These are phyloP conservation scores for Backusella parvicylindrica DNA, from an alignment of 192 early-diverging fungal genomes.

Conservation along the genomic window DNA sequence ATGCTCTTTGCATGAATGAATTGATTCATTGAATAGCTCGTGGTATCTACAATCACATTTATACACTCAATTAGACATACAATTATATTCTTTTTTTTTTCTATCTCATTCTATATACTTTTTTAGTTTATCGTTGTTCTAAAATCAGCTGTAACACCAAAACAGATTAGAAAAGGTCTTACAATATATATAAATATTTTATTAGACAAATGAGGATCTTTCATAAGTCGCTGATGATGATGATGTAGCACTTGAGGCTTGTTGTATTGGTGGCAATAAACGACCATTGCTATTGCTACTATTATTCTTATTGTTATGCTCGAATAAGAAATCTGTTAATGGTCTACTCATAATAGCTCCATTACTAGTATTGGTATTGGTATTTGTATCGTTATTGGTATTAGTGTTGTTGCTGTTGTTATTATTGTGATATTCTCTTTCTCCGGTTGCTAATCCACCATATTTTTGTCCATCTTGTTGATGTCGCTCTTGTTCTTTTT, in stretches of 20 bases:
- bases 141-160: not conserved
- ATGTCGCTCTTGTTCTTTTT: not conserved
- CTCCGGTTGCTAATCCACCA: not conserved
- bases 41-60: too few species aligned
- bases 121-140: not conserved
- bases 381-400: not conserved
- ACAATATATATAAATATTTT: not conserved
- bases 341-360: conserved; percentile 17
- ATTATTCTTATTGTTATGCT: not conserved
- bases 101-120: not conserved
- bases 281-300: not conserved
- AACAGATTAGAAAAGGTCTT: not conserved
- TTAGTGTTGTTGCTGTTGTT: not conserved
- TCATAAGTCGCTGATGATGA: not conserved
- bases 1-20: not conserved
- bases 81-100: not conserved
- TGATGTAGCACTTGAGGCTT: not conserved
- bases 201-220: not conserved
- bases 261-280: not conserved
- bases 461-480: not conserved
- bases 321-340: conserved; percentile 17
- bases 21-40: not conserved
- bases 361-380: not conserved
- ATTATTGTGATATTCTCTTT: not conserved
- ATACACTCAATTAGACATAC: too few species aligned